Evolutionary conservation across 1,284 basidiomycete genomes (phyloP).

Genomic region (Ustilago xerochloae): DNA sequence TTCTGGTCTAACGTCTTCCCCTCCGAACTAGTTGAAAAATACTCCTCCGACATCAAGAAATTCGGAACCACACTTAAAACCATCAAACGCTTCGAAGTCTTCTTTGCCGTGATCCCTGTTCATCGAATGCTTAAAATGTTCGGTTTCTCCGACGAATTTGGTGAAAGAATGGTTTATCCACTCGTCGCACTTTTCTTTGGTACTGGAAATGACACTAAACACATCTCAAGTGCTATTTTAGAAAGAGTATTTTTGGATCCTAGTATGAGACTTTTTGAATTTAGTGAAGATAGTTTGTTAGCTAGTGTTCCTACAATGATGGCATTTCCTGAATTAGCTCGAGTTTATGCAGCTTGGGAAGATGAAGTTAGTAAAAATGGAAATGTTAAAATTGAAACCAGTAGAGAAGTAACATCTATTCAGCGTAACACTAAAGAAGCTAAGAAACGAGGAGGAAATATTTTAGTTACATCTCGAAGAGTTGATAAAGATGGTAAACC

Average conservation of each 20-base stretch:
- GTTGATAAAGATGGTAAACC: conserved; percentile 50
- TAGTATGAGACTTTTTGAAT: conserved; percentile 71
- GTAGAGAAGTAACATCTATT: conserved; percentile 71
- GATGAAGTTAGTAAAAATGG: conserved; percentile 70
- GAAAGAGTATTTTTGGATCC: conserved; percentile 75
- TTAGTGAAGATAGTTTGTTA: conserved; percentile 64
- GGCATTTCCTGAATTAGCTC: conserved; percentile 71
- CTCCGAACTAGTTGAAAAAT: conserved; percentile 59
- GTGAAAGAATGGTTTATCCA: conserved; percentile 74
- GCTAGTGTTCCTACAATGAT: conserved; percentile 70
- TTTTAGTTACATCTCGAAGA: conserved; percentile 45
- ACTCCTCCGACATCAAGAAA: conserved; percentile 57
- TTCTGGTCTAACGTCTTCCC: conserved; percentile 65
- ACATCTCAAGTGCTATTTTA: conserved; percentile 74
- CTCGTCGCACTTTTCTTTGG: conserved; percentile 75
- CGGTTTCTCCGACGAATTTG: conserved; percentile 70
- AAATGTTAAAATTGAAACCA: conserved; percentile 70
- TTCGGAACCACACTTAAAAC: conserved; percentile 59
- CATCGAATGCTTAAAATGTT: conserved; percentile 58
- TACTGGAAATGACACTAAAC: conserved; percentile 75
- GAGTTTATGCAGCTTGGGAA: conserved; percentile 72
- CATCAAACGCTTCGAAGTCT: conserved; percentile 60
- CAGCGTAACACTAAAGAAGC: conserved; percentile 54
- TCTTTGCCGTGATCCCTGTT: conserved; percentile 63
- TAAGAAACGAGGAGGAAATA: conserved; percentile 45